These are phyloP conservation scores for Penicillium goetzii DNA, from an alignment of 495 filamentous ascomycete species.

Conservation along the genomic window DNA sequence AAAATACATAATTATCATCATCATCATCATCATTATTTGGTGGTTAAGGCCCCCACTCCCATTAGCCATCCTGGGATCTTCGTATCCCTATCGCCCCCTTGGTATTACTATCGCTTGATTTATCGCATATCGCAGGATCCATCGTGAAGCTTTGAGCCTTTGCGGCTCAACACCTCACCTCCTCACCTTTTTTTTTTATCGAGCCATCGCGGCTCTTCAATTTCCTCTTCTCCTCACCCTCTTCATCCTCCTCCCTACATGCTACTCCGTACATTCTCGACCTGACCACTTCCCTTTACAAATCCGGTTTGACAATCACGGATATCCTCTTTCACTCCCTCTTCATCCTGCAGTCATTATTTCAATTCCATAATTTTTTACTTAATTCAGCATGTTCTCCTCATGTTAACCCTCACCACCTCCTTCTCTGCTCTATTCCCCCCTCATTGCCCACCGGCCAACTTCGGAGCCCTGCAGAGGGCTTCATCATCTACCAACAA, in stretches of 20 bases:
- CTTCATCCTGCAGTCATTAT: not conserved
- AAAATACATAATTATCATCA: no score
- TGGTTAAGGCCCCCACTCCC: no score
- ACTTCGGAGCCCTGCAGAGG: not conserved
- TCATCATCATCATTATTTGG: no score
- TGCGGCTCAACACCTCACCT: not conserved
- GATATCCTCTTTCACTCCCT: not conserved
- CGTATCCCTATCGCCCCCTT: not conserved
- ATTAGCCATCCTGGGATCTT: not conserved
- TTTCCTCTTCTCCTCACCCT: not conserved
- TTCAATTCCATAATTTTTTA: not conserved
- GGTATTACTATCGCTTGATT: not conserved
- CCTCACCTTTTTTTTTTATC: not conserved
- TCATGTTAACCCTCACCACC: not conserved
- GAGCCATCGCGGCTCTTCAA: not conserved
- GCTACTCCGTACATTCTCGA: not conserved
- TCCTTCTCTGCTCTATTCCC: not conserved
- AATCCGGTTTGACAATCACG: not conserved
- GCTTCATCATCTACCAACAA: slow-evolving; percentile 15
- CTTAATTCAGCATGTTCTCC: not conserved
- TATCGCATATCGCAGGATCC: not conserved
- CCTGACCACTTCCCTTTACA: not conserved
- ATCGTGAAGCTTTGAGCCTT: slow-evolving; percentile 1
- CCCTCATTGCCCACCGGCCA: not conserved
- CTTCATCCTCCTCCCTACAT: not conserved